A percentile compares a stretch with the other conserved stretches of the same genome.
phyloP scores from a whole-genome alignment of 371 early-diverging fungal species.

The Basidiobolus meristosporus region DNA sequence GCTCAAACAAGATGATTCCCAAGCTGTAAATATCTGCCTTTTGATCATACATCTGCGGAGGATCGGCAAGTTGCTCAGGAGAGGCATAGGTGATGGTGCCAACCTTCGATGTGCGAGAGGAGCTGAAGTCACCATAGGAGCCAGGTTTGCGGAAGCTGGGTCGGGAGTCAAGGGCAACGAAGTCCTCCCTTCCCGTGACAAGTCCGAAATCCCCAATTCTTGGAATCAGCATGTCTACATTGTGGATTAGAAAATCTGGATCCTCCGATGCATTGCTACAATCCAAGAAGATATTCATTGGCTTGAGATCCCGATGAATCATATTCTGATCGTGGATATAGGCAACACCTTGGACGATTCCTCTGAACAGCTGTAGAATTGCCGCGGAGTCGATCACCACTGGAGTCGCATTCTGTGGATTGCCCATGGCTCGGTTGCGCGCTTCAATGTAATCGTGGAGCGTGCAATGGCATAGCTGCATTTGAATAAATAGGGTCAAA shows the following conservation, averaged over 20 bases:
- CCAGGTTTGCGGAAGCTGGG: too few relatives aligned
- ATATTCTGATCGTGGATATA: slow-evolving; percentile 50
- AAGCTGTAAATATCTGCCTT: slow-evolving; percentile 66
- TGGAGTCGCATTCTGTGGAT: slow-evolving; percentile 9
- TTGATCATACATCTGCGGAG: slow-evolving; percentile 35
- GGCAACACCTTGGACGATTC: slow-evolving; percentile 37
- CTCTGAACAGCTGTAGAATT: slow-evolving; percentile 15
- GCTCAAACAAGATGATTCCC: slow-evolving; percentile 55
- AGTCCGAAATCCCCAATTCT: slow-evolving; percentile 84
- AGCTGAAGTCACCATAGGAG: too few relatives aligned
- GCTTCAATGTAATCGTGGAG: slow-evolving; percentile 29
- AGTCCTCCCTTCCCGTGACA: slow-evolving; percentile 35
- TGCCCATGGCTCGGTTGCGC: slow-evolving; percentile 17
- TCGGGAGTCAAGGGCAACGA: too few relatives aligned
- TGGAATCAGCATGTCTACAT: slow-evolving; percentile 28
- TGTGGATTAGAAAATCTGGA: too few relatives aligned
- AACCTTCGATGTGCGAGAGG: slow-evolving; percentile 30
- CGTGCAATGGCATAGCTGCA: slow-evolving; percentile 67
- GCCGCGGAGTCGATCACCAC: slow-evolving; percentile 9
- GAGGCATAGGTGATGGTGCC: slow-evolving; percentile 89
- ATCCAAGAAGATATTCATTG: slow-evolving; percentile 53
- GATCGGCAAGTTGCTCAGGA: slow-evolving; percentile 67
- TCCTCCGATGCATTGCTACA: too few relatives aligned
- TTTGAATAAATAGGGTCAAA: slow-evolving; percentile 60
- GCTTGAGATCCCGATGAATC: slow-evolving; percentile 67